Conservation (phyloP, 768 basidiomycete genomes). For the Psilocybe azurescens region DNA sequence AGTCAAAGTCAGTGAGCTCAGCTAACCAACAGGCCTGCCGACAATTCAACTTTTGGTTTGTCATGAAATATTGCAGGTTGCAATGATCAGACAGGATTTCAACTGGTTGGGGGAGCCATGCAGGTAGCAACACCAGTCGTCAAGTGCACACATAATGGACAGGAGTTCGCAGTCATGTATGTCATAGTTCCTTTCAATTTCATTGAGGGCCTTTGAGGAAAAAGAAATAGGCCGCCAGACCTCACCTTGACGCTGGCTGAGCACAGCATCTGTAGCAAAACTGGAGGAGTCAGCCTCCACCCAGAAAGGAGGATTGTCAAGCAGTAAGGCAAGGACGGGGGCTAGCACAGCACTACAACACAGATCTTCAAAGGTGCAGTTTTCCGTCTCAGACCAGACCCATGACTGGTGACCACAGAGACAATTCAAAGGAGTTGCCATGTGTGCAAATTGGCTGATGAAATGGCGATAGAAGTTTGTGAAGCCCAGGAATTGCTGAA, state of each 20-base stretch:
- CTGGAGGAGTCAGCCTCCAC: slow-evolving; percentile 38
- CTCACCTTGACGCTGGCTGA: slow-evolving; percentile 18
- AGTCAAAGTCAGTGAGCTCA: slow-evolving; percentile 38
- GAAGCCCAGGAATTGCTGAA: slow-evolving; percentile 23
- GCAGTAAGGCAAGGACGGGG: slow-evolving; percentile 32
- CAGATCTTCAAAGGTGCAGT: slow-evolving; percentile 4
- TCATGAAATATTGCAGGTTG: slow-evolving; percentile 38
- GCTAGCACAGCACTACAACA: background rate
- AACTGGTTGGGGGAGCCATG: slow-evolving; percentile 16
- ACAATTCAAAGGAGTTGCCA: slow-evolving; percentile 27
- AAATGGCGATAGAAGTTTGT: slow-evolving; percentile 14
- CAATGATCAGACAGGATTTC: slow-evolving; percentile 26
- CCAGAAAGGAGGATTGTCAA: slow-evolving; percentile 18
- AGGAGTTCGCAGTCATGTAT: slow-evolving; percentile 49
- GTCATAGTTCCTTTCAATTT: slow-evolving; percentile 38
- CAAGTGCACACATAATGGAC: slow-evolving; percentile 42
- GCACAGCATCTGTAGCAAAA: slow-evolving; percentile 31
- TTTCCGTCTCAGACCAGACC: background rate
- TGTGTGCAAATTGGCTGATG: slow-evolving; percentile 30
- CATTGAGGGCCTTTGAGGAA: slow-evolving; percentile 28
- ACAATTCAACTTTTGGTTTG: slow-evolving; percentile 39
- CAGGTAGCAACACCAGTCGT: slow-evolving; percentile 35
- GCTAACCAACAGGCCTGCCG: slow-evolving; percentile 46
- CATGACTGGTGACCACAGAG: slow-evolving; percentile 14
- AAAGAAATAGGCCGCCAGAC: slow-evolving; percentile 41